Conservation (phyloP, 805 yeast genomes). For the Saturnispora galanensis region DNA sequence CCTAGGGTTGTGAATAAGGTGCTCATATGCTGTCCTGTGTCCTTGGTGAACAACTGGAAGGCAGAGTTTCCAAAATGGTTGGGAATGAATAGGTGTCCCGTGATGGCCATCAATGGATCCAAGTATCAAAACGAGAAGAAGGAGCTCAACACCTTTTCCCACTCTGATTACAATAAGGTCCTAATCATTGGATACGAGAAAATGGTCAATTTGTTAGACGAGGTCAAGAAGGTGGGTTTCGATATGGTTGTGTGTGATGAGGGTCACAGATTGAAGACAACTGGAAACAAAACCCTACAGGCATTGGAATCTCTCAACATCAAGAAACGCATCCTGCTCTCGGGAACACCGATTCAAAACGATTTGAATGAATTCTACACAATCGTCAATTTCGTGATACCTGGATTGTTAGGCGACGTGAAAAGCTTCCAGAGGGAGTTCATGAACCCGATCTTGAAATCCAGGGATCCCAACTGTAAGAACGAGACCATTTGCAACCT, state of each 20-base stretch:
- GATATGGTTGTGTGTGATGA: slow-evolving; percentile 89
- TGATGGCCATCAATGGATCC: slow-evolving; percentile 47
- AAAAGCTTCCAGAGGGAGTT: slow-evolving; percentile 48
- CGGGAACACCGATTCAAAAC: slow-evolving; percentile 71
- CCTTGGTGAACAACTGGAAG: slow-evolving; percentile 81
- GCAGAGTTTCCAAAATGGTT: slow-evolving; percentile 87
- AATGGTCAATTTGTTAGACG: slow-evolving; percentile 43
- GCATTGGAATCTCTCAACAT: slow-evolving; percentile 48
- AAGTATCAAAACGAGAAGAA: slow-evolving; percentile 45
- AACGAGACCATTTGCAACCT: slow-evolving; percentile 36
- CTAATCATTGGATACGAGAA: slow-evolving; percentile 85
- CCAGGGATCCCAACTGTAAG: slow-evolving; percentile 57
- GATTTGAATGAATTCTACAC: slow-evolving; percentile 77
- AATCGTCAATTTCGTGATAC: slow-evolving; percentile 74
- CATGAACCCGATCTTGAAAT: slow-evolving; percentile 59
- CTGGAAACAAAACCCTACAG: slow-evolving; percentile 60
- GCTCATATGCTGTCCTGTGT: slow-evolving; percentile 84
- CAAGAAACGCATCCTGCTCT: slow-evolving; percentile 50
- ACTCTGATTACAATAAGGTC: slow-evolving; percentile 69
- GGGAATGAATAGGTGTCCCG: slow-evolving; percentile 50
- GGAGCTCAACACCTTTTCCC: slow-evolving; percentile 51
- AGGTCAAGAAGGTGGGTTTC: slow-evolving; percentile 34
- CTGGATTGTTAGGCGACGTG: slow-evolving; percentile 63
- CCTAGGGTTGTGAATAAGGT: slow-evolving; percentile 40
- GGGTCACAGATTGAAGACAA: slow-evolving; percentile 82